Evolutionary conservation across 2,329 filamentous ascomycete genomes (phyloP).

Genomic region (Sporothrix pallida): DNA sequence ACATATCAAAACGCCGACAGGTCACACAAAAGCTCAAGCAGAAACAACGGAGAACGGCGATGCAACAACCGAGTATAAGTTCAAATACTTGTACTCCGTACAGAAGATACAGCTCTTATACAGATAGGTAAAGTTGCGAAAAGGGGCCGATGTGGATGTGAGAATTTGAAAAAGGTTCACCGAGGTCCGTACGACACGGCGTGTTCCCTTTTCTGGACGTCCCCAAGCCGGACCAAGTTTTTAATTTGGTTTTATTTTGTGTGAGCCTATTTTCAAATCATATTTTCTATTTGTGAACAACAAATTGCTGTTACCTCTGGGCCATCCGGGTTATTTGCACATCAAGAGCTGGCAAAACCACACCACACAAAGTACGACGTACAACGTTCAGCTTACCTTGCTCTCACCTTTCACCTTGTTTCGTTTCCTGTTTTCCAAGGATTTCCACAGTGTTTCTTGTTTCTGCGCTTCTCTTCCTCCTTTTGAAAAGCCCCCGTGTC

Average conservation of each 20-base stretch:
- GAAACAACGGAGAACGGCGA: slow-evolving; percentile 9
- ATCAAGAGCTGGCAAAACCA: no score
- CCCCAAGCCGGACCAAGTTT: background rate
- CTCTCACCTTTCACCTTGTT: background rate
- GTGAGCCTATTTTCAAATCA: no score
- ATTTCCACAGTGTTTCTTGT: background rate
- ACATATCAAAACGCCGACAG: background rate
- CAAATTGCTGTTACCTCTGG: no score
- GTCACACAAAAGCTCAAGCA: background rate
- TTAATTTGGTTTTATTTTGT: background rate
- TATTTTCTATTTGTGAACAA: no score
- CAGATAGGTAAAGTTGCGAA: background rate
- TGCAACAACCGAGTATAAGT: slow-evolving; percentile 3
- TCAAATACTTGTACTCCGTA: no score
- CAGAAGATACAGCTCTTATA: no score
- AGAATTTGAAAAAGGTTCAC: background rate
- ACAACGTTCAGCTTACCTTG: background rate
- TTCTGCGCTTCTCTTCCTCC: background rate
- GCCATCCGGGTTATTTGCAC: no score
- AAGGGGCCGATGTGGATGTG: background rate
- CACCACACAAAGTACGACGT: no score
- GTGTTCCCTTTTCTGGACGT: slow-evolving; percentile 9
- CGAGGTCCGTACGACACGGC: slow-evolving; percentile 10
- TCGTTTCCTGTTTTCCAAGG: background rate
- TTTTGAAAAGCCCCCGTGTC: background rate